Conservation (phyloP, 108 stramenopile genomes). For the Seminavis robusta region DNA sequence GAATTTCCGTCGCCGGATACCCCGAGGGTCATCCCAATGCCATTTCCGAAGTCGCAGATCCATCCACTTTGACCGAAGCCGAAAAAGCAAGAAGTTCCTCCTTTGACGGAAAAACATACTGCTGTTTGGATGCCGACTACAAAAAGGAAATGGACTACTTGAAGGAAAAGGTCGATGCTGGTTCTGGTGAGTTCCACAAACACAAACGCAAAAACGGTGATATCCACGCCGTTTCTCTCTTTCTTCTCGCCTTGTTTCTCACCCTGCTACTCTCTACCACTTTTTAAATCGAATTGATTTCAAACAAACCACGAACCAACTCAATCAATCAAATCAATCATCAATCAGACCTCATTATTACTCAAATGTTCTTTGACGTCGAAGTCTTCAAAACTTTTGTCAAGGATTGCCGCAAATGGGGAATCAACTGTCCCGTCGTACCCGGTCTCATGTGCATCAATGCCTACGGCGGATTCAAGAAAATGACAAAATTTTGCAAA, state of each 20-base stretch:
- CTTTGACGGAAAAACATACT: constrained; percentile 77
- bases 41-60: constrained; percentile 81
- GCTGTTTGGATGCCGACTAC: constrained; percentile 94
- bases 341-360: constrained; percentile 96
- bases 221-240: too few species aligned
- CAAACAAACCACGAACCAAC: not conserved
- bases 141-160: constrained; percentile 97
- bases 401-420: constrained; percentile 85
- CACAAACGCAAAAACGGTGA: too few species aligned
- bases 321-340: not conserved
- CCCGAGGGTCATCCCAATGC: constrained; percentile 98
- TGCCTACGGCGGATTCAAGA: constrained; percentile 93
- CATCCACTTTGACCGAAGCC: constrained; percentile 63
- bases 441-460: constrained; percentile 99
- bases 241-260: not conserved
- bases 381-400: constrained; percentile 91
- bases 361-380: constrained; percentile 99
- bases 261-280: not conserved
- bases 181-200: constrained; percentile 68
- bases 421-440: constrained; percentile 92
- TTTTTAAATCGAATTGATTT: not conserved
- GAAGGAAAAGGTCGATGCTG: constrained; percentile 95
- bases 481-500: constrained; percentile 99
- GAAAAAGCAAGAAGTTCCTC: constrained; percentile 81
- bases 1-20: constrained; percentile 96